A percentile compares a stretch with the other conserved stretches of the same genome.
phyloP scores from a whole-genome alignment of 1,139 yeast species.

The Sugiyamaella japonica region DNA sequence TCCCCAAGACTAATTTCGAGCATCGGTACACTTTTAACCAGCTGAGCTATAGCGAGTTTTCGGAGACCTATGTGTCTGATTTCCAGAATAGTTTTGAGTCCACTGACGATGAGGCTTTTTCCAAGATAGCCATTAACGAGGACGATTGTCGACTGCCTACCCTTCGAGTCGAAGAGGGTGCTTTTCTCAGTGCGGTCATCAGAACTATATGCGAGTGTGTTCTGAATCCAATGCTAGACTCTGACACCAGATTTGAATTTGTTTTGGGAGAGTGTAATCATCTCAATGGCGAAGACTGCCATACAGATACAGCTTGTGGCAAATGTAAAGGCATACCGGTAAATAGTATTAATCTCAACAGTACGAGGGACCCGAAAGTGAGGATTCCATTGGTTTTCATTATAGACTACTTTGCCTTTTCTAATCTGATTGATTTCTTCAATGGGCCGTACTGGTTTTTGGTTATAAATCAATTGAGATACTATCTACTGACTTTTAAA shows the following conservation, averaged over 20 bases:
- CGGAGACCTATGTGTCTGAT: background rate
- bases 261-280: background rate
- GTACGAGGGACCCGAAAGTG: background rate
- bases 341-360: background rate
- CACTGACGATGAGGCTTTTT: background rate
- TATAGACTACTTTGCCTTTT: background rate
- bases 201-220: background rate
- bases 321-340: background rate
- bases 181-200: background rate
- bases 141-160: background rate
- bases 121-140: background rate
- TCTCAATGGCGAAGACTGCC: background rate
- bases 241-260: background rate
- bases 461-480: background rate
- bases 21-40: background rate
- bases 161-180: background rate
- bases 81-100: background rate
- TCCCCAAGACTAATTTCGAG: background rate
- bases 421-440: background rate
- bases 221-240: background rate
- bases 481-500: background rate
- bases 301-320: background rate
- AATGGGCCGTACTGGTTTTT: background rate
- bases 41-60: background rate
- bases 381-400: background rate